Percentiles rank a stretch among this genome's conserved stretches.
phyloP scores from a whole-genome alignment of 257 asterid genomes.

The Ballota nigra region DNA sequence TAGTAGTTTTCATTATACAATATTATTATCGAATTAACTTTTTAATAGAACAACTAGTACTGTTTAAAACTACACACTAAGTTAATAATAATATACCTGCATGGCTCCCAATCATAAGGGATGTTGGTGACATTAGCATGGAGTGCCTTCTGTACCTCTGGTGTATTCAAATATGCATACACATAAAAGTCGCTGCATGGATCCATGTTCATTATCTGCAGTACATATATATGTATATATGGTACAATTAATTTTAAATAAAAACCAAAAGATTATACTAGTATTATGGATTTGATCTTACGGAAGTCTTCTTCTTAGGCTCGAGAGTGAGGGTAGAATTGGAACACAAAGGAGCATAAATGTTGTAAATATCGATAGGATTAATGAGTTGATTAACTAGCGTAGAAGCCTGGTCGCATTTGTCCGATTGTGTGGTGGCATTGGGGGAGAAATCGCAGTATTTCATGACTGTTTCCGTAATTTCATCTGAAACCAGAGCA shows the following conservation, averaged over 20 bases:
- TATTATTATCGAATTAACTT: no score
- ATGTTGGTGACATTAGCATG: slow-evolving; percentile 80
- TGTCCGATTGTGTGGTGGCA: slow-evolving; percentile 17
- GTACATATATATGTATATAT: no score
- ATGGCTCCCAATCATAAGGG: slow-evolving; percentile 57
- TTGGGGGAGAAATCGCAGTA: slow-evolving; percentile 50
- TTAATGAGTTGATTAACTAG: slow-evolving; percentile 14
- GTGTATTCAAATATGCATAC: slow-evolving; percentile 54
- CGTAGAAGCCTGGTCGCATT: slow-evolving; percentile 30
- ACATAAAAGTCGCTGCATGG: slow-evolving; percentile 73
- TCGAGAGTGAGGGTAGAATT: slow-evolving; percentile 38
- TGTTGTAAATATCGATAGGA: slow-evolving; percentile 52
- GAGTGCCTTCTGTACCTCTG: slow-evolving; percentile 74
- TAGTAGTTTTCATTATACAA: no score
- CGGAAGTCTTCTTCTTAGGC: slow-evolving; percentile 53
- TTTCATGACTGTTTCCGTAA: slow-evolving; percentile 22
- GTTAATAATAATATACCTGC: slow-evolving; percentile 54
- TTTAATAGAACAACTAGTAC: no score
- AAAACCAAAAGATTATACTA: no score
- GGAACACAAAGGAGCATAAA: slow-evolving; percentile 65
- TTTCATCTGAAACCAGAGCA: slow-evolving; percentile 60
- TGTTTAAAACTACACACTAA: no score
- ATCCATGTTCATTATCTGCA: slow-evolving; percentile 45
- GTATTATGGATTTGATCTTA: slow-evolving; percentile 20
- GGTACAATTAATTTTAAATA: no score